Base-by-base conservation (phyloP, 352 stramenopile genomes). In the Thalassiosira hispida region DNA sequence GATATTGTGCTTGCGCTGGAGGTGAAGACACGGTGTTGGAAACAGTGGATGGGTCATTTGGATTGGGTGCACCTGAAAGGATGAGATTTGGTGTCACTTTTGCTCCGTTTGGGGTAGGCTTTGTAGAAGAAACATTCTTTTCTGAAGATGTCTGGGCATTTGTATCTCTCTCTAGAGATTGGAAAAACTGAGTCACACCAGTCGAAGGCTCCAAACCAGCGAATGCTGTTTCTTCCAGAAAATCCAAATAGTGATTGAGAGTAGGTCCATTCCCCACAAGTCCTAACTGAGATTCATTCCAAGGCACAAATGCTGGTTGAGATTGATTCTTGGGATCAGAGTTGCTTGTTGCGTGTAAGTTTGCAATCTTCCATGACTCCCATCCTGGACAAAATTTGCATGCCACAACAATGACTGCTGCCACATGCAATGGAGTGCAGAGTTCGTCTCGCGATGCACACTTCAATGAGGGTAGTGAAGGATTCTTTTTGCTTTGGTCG, bases 351-450 rank as follows among this genome's bases (percentile, higher is more conserved):
- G 56, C 40, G 68, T 57, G 60, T 2, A 75, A 60, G 75, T 76
- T 64, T 60, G 40, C 68, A 22, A 85, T 78, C 73, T 71, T 52
- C 73, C 77, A 84, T 46, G 72, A 64, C 61, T 90, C 85, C 83
- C 83, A 90, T 20, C 62, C 60, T 14, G 70, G 72, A 70, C 77
- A 83, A n/a, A 90, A 69, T 73, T 90, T 88, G 57, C 60, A 85
- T 60, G 83, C 80, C 8, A 89, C 63, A 16, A 85, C 72, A 73
- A 90, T 79, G 6, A 90, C 77, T 42, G 77, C 80, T 27, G 85
- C 60, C 35, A 90, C 62, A 65, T 85, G 70, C 2, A 80, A 22
- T 25, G 77, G 68, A 8, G 79, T 82, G 42, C 65, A 69, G 4
- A 92, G 18, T 44, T 73, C 77, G 31, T 86, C 56, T 6, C 47